A percentile compares a stretch with the other conserved stretches of the same genome.
Conservation (phyloP, 768 basidiomycete species). For the Pleurotus platypus region DNA sequence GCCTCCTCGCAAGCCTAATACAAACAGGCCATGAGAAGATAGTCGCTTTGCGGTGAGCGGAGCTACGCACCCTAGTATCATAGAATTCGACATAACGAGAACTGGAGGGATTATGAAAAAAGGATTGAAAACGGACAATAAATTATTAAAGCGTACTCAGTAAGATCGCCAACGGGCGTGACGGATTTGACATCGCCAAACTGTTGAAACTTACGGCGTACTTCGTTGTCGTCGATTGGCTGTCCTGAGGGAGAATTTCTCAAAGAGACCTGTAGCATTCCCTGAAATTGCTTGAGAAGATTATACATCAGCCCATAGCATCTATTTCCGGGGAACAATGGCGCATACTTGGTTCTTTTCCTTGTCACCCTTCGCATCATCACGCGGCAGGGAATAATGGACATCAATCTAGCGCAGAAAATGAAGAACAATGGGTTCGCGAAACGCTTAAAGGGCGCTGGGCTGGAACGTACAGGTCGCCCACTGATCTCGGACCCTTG, state of each 20-base stretch:
- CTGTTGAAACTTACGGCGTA: constrained; percentile 80
- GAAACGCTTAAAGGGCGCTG: constrained; percentile 4
- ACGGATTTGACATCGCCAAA: constrained; percentile 90
- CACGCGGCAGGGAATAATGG: constrained; percentile 93
- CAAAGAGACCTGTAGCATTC: constrained; percentile 77
- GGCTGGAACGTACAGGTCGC: constrained; percentile 68
- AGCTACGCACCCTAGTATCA: constrained; percentile 68
- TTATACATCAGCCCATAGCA: neutral
- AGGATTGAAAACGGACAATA: neutral
- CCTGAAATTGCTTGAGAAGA: constrained; percentile 64
- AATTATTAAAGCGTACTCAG: constrained; percentile 41
- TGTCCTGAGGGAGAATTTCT: constrained; percentile 66
- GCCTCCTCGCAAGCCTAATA: constrained; percentile 73
- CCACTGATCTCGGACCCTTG: constrained; percentile 88
- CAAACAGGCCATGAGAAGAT: neutral
- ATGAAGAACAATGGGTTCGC: constrained; percentile 18
- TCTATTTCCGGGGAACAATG: neutral
- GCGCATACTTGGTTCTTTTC: constrained; percentile 80
- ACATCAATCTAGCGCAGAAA: constrained; percentile 80
- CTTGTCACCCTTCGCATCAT: constrained; percentile 66
- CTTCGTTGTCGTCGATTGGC: constrained; percentile 78
- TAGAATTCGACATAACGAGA: constrained; percentile 93
- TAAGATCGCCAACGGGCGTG: constrained; percentile 57
- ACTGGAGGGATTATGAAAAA: constrained; percentile 33
- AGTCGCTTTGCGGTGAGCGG: too few species aligned